phyloP scores from a whole-genome alignment of 2,329 filamentous ascomycete genomes.

The Onygena corvina region DNA sequence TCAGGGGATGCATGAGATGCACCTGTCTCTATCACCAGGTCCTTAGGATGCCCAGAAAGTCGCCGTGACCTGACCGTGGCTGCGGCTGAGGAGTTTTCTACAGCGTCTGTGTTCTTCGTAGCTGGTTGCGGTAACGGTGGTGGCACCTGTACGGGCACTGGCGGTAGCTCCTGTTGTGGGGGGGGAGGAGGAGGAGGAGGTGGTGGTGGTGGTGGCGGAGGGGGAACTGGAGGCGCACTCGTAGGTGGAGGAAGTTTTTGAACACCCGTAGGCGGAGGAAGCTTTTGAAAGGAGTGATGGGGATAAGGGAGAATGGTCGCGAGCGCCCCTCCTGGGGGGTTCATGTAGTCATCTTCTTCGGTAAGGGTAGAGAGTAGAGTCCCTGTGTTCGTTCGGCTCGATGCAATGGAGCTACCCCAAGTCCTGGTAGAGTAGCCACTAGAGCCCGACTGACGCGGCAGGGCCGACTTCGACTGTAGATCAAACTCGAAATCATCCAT shows the following conservation, averaged over 20 bases:
- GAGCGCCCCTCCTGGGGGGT: conserved; percentile 14
- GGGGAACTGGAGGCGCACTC: conserved; percentile 16
- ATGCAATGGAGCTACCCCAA: conserved; percentile 67
- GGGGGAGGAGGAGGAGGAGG: conserved; percentile 16
- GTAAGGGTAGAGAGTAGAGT: conserved; percentile 60
- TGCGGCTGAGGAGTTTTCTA: conserved; percentile 26
- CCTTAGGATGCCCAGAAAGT: conserved; percentile 65
- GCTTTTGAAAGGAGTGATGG: conserved; percentile 16
- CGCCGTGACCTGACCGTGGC: conserved; percentile 59
- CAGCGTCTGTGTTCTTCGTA: conserved; percentile 19
- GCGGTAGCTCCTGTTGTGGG: conserved; percentile 14
- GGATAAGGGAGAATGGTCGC: conserved; percentile 24
- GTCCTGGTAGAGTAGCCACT: conserved; percentile 65
- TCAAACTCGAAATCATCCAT: conserved; percentile 74
- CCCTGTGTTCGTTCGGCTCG: conserved; percentile 56
- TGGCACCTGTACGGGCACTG: conserved; percentile 17
- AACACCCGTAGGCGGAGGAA: conserved; percentile 33
- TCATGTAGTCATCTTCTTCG: conserved; percentile 41
- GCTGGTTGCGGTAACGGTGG: conserved; percentile 13
- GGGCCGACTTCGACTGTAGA: conserved; percentile 51
- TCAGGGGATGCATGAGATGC: conserved; percentile 17
- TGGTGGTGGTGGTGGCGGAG: conserved; percentile 14
- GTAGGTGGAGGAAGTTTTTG: conserved; percentile 32
- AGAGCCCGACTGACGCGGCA: conserved; percentile 70
- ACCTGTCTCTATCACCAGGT: conserved; percentile 78